Evolutionary conservation across 306 rosid genomes (phyloP), one percentile per base, ranked within the genome.

Genomic region (Fragaria nilgerrensis): DNA sequence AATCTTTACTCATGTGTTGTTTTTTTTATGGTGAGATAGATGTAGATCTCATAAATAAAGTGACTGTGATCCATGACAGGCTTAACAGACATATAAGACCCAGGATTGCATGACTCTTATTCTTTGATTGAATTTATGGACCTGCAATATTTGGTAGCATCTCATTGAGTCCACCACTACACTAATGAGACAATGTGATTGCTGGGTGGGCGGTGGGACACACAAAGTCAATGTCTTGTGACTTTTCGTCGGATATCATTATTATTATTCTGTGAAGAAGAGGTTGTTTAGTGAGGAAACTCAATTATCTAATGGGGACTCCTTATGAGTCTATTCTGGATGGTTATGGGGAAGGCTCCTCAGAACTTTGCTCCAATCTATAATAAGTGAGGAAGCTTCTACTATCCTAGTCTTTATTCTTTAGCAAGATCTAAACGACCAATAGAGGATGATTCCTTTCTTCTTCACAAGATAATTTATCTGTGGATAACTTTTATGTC

Each of bases 361-460:
- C 61, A 3, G 8, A 63, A 65, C 56, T 34, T 44, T 83, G 81
- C 70, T 34, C 63, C 79, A 74, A 68, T 11, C 69, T 73, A 27
- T 65, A 47, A 44, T 19, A 37, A 70, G 44, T 73, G 45, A 23
- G 50, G 83, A 77, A 75, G 83, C 81, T 87, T 87, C 77, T 55
- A 20, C 53, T 22, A 50, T 70, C 68, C 23, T 19, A 27, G 20
- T 23, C 22, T 13, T 44, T 44, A 69, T 6, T 23, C 22, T 25
- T 44, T 44, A 69, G 5, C 32, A 32, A 71, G n/a, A 41, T 29
- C 10, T 29, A 22, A 71, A 11, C 29, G 15, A 2, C 36, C 66
- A 50, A 74, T 47, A 32, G 34, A 61, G n/a, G 56, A 3, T 15
- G 68, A 73, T 63, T 70, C 52, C 48, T 74, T 75, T 63, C 43